phyloP scores from a whole-genome alignment of 139 green algal genomes.

The Monoraphidium neglectum region DNA sequence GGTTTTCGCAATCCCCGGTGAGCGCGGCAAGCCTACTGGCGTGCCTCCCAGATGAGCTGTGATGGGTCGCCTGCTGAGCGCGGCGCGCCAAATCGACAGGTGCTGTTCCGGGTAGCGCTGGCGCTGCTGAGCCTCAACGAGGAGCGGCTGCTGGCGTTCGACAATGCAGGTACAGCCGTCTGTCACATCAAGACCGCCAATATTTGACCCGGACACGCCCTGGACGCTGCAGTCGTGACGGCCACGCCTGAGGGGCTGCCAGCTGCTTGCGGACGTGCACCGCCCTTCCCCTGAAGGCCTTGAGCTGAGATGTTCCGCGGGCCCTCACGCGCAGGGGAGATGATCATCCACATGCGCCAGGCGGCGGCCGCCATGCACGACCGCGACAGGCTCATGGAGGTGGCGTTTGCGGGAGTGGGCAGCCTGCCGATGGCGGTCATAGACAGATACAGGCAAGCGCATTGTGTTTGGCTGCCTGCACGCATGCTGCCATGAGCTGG shows the following conservation, averaged over 20 bases:
- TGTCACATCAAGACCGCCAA: no score
- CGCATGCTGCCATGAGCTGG: no score
- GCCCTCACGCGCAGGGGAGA: conserved; percentile 45
- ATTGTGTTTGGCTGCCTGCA: no score
- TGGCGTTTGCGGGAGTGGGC: conserved; percentile 72
- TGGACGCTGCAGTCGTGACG: background rate
- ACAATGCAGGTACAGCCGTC: conserved; percentile 51
- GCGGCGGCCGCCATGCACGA: conserved; percentile 56
- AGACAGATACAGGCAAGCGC: conserved; percentile 54
- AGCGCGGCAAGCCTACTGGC: no score
- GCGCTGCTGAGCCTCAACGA: conserved; percentile 80
- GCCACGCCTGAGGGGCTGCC: background rate
- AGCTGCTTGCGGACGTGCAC: background rate
- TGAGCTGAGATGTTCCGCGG: background rate
- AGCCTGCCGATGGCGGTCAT: conserved; percentile 77
- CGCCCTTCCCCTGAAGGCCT: background rate
- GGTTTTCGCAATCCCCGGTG: background rate
- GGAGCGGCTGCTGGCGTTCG: conserved; percentile 50
- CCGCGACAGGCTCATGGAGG: conserved; percentile 70
- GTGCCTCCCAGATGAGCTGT: no score
- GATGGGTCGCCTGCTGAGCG: no score
- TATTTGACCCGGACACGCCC: no score
- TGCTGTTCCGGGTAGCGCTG: conserved; percentile 82
- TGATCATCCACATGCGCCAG: conserved; percentile 58
- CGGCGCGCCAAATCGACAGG: no score